phyloP scores from a whole-genome alignment of 2,329 filamentous ascomycete species.

The Chaetomium olivaceum region DNA sequence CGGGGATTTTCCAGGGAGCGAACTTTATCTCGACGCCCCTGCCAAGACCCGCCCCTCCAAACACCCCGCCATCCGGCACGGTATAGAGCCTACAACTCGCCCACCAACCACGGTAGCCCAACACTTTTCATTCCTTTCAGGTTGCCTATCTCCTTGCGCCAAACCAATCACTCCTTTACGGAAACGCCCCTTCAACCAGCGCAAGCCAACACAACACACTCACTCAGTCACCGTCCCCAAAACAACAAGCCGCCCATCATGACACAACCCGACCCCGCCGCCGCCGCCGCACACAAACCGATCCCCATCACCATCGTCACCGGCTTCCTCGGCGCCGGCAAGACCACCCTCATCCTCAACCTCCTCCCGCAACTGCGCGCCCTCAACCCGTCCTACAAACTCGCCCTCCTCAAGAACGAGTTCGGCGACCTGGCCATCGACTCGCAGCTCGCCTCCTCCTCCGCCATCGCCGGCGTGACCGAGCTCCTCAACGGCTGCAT shows the following conservation, averaged over 20 bases:
- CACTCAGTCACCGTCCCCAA: not conserved
- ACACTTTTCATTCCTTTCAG: not conserved
- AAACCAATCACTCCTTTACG: not conserved
- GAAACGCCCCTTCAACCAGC: not conserved
- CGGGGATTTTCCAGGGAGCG: conserved; percentile 2
- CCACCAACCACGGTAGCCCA: not conserved
- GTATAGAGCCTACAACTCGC: not conserved
- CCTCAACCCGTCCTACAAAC: conserved; percentile 72
- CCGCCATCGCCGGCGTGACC: conserved; percentile 82
- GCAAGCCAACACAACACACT: not conserved
- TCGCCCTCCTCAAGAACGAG: conserved; percentile 96
- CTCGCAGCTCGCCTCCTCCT: conserved; percentile 81
- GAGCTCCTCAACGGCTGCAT: conserved; percentile 97
- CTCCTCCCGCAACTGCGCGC: conserved; percentile 84
- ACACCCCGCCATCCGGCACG: not conserved
- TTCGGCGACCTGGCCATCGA: conserved; percentile 95
- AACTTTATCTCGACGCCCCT: conserved; percentile 20
- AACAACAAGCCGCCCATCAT: not conserved
- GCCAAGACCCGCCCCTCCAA: conserved; percentile 21
- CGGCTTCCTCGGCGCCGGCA: conserved; percentile 92
- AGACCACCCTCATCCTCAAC: conserved; percentile 93
- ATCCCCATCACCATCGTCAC: conserved; percentile 94
- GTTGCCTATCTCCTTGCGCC: not conserved
- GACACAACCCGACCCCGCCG: conserved; percentile 41
- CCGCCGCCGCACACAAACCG: conserved; percentile 40